Conservation (phyloP, 176 grass and related monocot genomes). For the Canna indica region DNA sequence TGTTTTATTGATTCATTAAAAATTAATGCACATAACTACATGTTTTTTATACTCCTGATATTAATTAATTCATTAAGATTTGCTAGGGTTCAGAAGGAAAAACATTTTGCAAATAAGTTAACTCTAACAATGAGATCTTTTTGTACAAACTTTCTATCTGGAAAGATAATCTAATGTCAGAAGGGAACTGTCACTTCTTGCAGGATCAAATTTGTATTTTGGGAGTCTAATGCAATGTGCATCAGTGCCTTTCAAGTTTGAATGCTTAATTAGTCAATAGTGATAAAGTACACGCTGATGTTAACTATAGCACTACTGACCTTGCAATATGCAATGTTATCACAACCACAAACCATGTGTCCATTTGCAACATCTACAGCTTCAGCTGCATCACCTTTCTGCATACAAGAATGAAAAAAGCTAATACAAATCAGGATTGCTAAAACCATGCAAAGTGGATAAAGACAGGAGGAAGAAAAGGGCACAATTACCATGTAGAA, state of each 20-base stretch:
- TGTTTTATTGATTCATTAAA: no score
- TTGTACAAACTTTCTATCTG: no score
- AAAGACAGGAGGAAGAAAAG: not conserved
- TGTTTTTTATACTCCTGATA: no score
- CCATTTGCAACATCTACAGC: constrained; percentile 74
- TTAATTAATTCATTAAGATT: no score
- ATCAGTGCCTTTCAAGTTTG: not conserved
- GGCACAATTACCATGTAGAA: constrained; percentile 62
- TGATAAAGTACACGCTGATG: not conserved
- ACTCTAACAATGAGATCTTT: no score
- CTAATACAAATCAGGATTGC: not conserved
- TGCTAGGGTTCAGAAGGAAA: no score
- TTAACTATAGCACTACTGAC: constrained; percentile 13
- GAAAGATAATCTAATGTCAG: no score
- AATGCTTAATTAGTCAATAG: not conserved
- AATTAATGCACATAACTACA: no score
- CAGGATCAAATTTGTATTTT: not conserved
- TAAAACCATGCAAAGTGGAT: not conserved
- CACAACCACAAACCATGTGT: constrained; percentile 61
- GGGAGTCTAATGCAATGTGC: not conserved
- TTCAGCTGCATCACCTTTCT: constrained; percentile 70
- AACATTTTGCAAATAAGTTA: no score
- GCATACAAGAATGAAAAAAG: constrained; percentile 6
- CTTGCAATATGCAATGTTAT: constrained; percentile 55
- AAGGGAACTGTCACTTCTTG: not conserved